Evolutionary conservation across 768 basidiomycete species (phyloP).

Genomic region (Leccinum longicurvipes): DNA sequence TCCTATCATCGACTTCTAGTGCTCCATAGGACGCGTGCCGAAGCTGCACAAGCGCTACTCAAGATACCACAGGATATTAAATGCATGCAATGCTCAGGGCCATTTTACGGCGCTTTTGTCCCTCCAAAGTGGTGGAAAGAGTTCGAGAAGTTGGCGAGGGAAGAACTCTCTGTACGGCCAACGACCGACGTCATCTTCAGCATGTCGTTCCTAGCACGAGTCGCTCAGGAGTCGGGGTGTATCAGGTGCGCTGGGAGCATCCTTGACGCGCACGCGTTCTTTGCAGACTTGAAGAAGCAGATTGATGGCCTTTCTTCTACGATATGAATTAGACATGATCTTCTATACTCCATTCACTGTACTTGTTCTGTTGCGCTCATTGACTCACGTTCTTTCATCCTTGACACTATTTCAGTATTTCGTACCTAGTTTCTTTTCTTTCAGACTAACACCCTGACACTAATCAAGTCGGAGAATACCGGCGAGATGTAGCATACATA

Average conservation of each 20-base stretch:
- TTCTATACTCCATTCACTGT: not conserved
- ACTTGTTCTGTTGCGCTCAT: not conserved
- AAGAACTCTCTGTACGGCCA: slow-evolving; percentile 55
- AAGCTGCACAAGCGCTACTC: slow-evolving; percentile 47
- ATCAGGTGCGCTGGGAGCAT: slow-evolving; percentile 65
- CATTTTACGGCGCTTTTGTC: slow-evolving; percentile 40
- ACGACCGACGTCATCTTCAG: slow-evolving; percentile 59
- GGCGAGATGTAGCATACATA: not conserved
- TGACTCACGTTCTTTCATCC: not conserved
- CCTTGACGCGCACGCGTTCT: slow-evolving; percentile 55
- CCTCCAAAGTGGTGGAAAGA: slow-evolving; percentile 70
- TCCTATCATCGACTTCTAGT: slow-evolving; percentile 63
- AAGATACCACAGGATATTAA: slow-evolving; percentile 47
- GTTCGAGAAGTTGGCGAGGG: slow-evolving; percentile 53
- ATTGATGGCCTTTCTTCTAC: slow-evolving; percentile 54
- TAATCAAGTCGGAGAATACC: no score
- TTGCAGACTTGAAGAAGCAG: slow-evolving; percentile 49
- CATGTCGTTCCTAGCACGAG: slow-evolving; percentile 54
- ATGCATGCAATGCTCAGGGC: slow-evolving; percentile 68
- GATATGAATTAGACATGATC: slow-evolving; percentile 27
- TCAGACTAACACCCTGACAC: not conserved
- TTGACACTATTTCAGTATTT: not conserved
- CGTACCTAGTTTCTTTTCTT: not conserved
- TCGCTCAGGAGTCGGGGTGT: slow-evolving; percentile 51
- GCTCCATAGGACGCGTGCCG: slow-evolving; percentile 53